Base-by-base conservation (phyloP, 331 rosid genomes). In the Ulmus americana region DNA sequence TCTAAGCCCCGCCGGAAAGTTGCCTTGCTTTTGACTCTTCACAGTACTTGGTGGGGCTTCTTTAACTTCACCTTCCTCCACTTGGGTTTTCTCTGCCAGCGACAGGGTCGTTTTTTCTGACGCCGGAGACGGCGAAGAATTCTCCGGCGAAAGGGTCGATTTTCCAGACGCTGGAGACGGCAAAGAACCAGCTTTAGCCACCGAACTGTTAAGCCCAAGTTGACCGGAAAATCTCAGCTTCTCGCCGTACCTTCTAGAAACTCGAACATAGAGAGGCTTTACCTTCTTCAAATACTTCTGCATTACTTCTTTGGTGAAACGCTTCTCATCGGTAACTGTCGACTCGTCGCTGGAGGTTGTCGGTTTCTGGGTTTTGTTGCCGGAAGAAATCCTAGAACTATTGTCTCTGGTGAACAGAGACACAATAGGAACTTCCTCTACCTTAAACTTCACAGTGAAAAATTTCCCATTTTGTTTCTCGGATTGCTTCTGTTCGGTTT, bases 191-290 rank as follows among this genome's bases (percentile, higher is more conserved):
- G 73, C 43, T 61, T 84, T 84, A 0, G 67, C 50, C n/a, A 61
- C 76, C 3, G 86, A 56, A 18, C 35, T 69, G 54, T 50, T 55
- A 22, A 65, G 51, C 71, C 68, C 73, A 6, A 90, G 71, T 61
- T 79, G 82, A 1, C 86, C 87, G 3, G 95, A 80, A 67, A 86
- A 41, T 28, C 81, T 79, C 11, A 79, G 68, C 55, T 84, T 91
- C 43, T 85, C 97, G 1, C 84, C 95, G 70, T 88, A 86, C 72
- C 84, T 79, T 39, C 79, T 79, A 8, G 99, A 94, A 20, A 94
- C 97, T 35, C 88, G 81, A 28, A 94, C 59, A 71, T 90, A 90
- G 0, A 90, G 83, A 66, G 99, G 99, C 80, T 94, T 94, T n/a
- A 94, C 97, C 81, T 79, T 87, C 64, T 83, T 94, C 15, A 90